Conservation (phyloP, 768 basidiomycete genomes). For the Tylopilus sp. region DNA sequence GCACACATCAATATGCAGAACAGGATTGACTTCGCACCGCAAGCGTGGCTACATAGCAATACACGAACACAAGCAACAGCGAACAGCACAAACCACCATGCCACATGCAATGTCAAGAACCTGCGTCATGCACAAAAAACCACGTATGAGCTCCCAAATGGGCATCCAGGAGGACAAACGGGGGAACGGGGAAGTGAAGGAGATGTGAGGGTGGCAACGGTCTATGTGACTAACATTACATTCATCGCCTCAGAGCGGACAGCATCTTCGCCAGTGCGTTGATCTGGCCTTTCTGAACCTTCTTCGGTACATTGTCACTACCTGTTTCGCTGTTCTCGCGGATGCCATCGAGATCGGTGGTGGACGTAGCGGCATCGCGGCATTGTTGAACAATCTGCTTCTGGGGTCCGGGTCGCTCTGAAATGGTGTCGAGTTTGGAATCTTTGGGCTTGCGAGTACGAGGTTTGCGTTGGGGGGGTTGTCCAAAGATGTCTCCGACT, state of each 20-base stretch:
- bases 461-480: constrained; percentile 55
- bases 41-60: constrained; percentile 52
- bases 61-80: constrained; percentile 41
- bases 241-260: constrained; percentile 67
- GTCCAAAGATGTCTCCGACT: constrained; percentile 58
- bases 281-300: constrained; percentile 88
- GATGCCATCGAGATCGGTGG: constrained; percentile 57
- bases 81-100: constrained; percentile 25
- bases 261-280: constrained; percentile 90
- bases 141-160: constrained; percentile 20
- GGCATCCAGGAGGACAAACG: constrained; percentile 4
- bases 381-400: constrained; percentile 48
- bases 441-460: constrained; percentile 69
- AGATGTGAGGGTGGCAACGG: constrained; percentile 6
- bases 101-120: constrained; percentile 28
- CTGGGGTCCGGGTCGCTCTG: constrained; percentile 53
- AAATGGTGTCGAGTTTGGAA: constrained; percentile 69
- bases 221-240: constrained; percentile 28
- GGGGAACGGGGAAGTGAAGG: background rate
- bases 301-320: constrained; percentile 53
- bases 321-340: constrained; percentile 20
- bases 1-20: constrained; percentile 21
- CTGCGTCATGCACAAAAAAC: constrained; percentile 26
- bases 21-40: constrained; percentile 36
- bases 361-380: constrained; percentile 68